Base-by-base conservation (phyloP, 805 yeast species). In the Ogataea paraovalis region DNA sequence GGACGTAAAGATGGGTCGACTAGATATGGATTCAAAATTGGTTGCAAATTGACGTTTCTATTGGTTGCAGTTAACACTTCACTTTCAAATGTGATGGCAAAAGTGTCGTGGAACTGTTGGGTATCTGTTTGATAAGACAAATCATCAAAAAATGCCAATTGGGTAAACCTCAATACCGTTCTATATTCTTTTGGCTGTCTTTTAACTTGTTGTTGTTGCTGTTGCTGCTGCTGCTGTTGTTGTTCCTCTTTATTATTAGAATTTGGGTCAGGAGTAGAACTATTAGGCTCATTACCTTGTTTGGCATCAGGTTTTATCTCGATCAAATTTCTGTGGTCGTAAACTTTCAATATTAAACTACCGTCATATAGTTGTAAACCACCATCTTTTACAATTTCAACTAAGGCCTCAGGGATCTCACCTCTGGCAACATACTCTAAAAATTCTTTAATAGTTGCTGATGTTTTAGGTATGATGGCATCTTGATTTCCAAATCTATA, bases 401-500 rank as follows among this genome's bases (percentile, higher is more conserved):
- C 82, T 61, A 92, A 81, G 13, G 95, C 88, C 37, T 88, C 86
- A 1, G 97, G 97, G 13, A 92, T 87, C 57, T 83, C 84, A 44
- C 92, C 96, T 46, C 79, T 72, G 14, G 90, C 83, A 10, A 92
- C 85, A 59, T 82, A 86, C 53, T 83, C 82, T 50, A 92, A 69
- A 58, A 94, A 94, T 52, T 83, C 87, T 62, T 83, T 85, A 43
- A 88, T 79, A 61, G 87, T 78, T 14, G 88, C 85, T 50, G 87
- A 86, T 57, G 78, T 78, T 60, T 85, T 85, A 6, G 96, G 90
- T 37, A 94, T 85, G 42, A 87, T 78, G 7, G 95, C 89, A 57
- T 91, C 97, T 60, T 75, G 92, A 54, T 87, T 87, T 52, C 96
- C 95, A 70, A 92, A 91, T 51, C 96, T 78, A 65, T 83, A 92